These are phyloP conservation scores for Candida frijolesensis DNA, from an alignment of 1,139 yeast species.

Conservation along the genomic window DNA sequence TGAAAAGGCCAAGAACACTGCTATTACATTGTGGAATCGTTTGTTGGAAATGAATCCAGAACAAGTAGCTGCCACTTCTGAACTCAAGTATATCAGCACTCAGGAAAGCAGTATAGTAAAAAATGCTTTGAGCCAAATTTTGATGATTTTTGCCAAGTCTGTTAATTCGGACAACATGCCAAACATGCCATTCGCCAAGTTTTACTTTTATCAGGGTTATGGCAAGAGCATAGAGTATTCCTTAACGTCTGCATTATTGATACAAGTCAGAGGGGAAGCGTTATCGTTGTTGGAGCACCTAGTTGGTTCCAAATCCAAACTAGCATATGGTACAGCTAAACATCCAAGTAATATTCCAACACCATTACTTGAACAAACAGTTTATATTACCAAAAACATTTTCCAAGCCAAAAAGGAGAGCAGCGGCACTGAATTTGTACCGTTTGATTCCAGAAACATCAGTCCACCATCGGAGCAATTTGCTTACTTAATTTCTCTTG, in stretches of 20 bases:
- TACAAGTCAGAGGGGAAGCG: constrained; percentile 42
- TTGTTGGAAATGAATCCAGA: constrained; percentile 22
- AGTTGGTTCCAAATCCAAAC: constrained; percentile 24
- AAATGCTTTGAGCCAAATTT: constrained; percentile 42
- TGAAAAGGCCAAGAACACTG: constrained; percentile 25
- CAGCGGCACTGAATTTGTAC: constrained; percentile 38
- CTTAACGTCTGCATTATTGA: constrained; percentile 34
- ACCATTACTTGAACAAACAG: constrained; percentile 37
- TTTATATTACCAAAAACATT: constrained; percentile 36
- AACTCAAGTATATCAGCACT: constrained; percentile 40
- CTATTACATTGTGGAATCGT: constrained; percentile 24
- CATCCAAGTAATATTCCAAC: constrained; percentile 25
- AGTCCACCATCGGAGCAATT: constrained; percentile 55
- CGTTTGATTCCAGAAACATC: constrained; percentile 50
- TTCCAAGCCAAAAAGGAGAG: constrained; percentile 27
- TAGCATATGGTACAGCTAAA: constrained; percentile 10
- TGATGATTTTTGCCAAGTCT: constrained; percentile 43
- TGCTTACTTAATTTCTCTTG: constrained; percentile 47
- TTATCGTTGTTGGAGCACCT: constrained; percentile 36
- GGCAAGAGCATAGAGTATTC: constrained; percentile 22
- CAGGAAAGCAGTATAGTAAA: constrained; percentile 38
- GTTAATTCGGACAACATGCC: constrained; percentile 30
- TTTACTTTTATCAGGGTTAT: constrained; percentile 29
- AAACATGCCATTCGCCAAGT: constrained; percentile 25
- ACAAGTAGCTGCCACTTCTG: constrained; percentile 28